Conservation (phyloP, 1,139 yeast species). For the Suzukiozyma palmioleophila region DNA sequence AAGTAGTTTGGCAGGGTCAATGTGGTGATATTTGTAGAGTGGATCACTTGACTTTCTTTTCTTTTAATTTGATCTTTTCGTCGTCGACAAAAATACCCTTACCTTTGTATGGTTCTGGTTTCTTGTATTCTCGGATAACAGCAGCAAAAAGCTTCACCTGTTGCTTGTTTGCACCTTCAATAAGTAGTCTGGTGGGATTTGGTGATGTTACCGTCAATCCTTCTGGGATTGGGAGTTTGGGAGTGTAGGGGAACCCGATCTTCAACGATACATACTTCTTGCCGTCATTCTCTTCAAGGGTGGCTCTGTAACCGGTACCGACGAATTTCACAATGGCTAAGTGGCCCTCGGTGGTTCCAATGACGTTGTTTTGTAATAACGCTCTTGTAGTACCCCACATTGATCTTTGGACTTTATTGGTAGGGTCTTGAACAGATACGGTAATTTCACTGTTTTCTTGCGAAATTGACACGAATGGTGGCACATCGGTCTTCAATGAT, state of each 20-base stretch:
- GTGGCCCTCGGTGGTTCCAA: conserved; percentile 93
- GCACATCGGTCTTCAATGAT: conserved; percentile 55
- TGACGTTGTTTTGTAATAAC: conserved; percentile 67
- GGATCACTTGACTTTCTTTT: conserved; percentile 79
- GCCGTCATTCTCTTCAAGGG: conserved; percentile 56
- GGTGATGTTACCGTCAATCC: conserved; percentile 76
- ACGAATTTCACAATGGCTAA: conserved; percentile 82
- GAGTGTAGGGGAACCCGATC: conserved; percentile 67
- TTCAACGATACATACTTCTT: conserved; percentile 64
- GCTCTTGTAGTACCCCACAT: conserved; percentile 97
- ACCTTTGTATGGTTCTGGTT: conserved; percentile 98
- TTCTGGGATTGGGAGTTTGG: conserved; percentile 73
- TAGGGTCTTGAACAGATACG: conserved; percentile 56
- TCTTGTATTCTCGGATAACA: conserved; percentile 75
- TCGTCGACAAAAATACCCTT: conserved; percentile 92
- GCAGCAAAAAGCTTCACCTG: conserved; percentile 89
- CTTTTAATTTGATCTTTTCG: conserved; percentile 87
- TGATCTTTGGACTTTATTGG: conserved; percentile 66
- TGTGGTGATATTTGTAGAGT: not conserved
- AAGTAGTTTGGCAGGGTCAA: not conserved
- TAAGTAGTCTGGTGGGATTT: conserved; percentile 77
- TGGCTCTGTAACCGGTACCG: conserved; percentile 96
- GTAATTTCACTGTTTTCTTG: conserved; percentile 21
- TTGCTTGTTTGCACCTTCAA: conserved; percentile 88
- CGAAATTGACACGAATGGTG: conserved; percentile 59